A percentile compares a stretch with the other conserved stretches of the same genome.
These are phyloP conservation scores for Exidia glandulosa DNA, from an alignment of 768 basidiomycete genomes.

Conservation along the genomic window DNA sequence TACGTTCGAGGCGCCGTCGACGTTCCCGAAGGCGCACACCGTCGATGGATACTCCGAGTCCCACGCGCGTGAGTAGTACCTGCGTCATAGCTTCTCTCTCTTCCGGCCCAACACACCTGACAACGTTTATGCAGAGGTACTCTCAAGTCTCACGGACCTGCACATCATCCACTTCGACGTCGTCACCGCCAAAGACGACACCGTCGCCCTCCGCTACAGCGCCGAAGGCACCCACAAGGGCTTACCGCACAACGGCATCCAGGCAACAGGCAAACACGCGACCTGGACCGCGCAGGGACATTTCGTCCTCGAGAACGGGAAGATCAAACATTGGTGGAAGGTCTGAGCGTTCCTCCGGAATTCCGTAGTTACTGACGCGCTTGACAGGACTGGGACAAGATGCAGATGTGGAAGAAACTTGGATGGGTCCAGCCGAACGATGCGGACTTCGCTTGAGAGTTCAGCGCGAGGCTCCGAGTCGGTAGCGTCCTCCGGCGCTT, in stretches of 20 bases:
- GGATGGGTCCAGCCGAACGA: neutral
- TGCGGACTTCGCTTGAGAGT: neutral
- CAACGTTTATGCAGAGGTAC: neutral
- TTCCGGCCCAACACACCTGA: no score
- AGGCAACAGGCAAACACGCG: neutral
- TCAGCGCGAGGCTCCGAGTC: no score
- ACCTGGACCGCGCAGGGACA: neutral
- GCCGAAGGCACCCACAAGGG: slow-evolving; percentile 1
- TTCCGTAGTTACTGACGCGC: neutral
- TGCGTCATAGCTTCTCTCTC: no score
- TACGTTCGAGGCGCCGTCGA: neutral
- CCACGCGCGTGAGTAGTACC: neutral
- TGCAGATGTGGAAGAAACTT: neutral
- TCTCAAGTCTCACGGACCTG: neutral
- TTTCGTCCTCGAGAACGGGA: neutral
- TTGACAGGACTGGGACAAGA: slow-evolving; percentile 1
- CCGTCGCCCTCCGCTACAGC: neutral
- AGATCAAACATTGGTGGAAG: neutral
- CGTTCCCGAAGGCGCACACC: neutral
- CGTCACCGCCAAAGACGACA: neutral
- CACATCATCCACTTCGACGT: neutral
- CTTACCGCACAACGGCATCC: neutral
- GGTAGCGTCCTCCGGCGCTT: no score
- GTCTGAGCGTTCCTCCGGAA: neutral
- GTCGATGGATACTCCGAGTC: neutral